phyloP scores from a whole-genome alignment of 2,329 filamentous ascomycete genomes.

The Cladosporium austrohemisphaericum region DNA sequence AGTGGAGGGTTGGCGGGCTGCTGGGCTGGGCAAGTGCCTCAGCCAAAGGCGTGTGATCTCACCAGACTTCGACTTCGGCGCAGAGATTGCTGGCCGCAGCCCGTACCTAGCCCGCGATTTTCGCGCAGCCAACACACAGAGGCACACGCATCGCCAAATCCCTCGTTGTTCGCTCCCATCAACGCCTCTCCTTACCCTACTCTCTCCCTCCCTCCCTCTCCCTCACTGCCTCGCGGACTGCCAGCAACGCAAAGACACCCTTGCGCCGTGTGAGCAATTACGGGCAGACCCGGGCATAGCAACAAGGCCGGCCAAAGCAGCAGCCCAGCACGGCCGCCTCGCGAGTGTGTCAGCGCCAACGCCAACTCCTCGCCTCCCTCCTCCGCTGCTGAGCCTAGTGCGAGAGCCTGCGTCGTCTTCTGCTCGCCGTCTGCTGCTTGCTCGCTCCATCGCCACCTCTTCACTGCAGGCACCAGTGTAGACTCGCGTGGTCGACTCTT shows the following conservation, averaged over 20 bases:
- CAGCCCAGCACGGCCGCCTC: not conserved
- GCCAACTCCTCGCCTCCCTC: constrained; percentile 4
- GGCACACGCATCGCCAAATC: not conserved
- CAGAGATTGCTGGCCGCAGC: too few relatives aligned
- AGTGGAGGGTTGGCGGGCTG: too few relatives aligned
- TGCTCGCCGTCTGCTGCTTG: constrained; percentile 7
- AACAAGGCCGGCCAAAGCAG: not conserved
- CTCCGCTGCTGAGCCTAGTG: constrained; percentile 3
- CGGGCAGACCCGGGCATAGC: constrained; percentile 9
- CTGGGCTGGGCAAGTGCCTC: too few relatives aligned
- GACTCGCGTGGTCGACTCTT: constrained; percentile 13
- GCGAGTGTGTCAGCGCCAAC: not conserved
- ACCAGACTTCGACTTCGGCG: too few relatives aligned
- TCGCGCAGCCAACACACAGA: not conserved
- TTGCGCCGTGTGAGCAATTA: constrained; percentile 9
- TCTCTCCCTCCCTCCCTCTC: not conserved
- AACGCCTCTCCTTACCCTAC: not conserved
- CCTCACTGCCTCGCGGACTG: not conserved
- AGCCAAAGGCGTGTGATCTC: too few relatives aligned
- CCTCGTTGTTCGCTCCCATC: not conserved
- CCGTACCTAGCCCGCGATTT: too few relatives aligned
- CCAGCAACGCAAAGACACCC: constrained; percentile 4
- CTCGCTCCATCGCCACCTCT: constrained; percentile 4
- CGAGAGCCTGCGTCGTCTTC: not conserved
- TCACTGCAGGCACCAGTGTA: constrained; percentile 11